Evolutionary conservation across 2,329 filamentous ascomycete genomes (phyloP), one percentile per base, ranked within the genome.

Genomic region (Rhynchosporium secalis): DNA sequence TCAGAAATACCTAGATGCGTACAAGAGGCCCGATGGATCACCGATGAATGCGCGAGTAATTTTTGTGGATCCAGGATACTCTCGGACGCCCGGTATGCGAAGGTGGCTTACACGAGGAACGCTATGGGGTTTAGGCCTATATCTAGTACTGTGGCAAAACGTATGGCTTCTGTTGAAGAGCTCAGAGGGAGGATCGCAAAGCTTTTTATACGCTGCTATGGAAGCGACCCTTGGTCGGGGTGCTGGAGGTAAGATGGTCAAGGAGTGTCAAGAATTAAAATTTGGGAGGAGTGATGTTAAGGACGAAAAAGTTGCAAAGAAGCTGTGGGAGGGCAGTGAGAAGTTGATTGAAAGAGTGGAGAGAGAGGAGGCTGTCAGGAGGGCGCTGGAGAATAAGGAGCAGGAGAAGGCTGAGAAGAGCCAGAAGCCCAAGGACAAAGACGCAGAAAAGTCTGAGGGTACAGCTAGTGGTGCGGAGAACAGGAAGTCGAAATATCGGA

Each of bases 121-220:
- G 3, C 79, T 99, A 0, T 87, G 86, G 82, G 93, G 93, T 0
- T 79, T 99, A 26, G 75, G 87, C 0, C 55, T 91, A 20, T 99
- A 99, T 75, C 75, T 96, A 7, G 49, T 89, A 10, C 85, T 86
- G 40, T 99, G 94, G 81, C 82, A 89, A 1, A 68, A 96, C 0
- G 91, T 90, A 75, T 98, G 94, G 91, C 76, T 99, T 28, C 75
- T 97, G 1, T 80, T 99, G 58, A 98, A 99, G 76, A 93, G 90
- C 40, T 85, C 92, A 0, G 78, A 87, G 58, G 87, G 90, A 77
- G 95, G 91, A 2, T 91, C 94, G 0, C 93, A 99, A 77, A 92
- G 90, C 4, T 86, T 98, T 52, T 78, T 98, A 8, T 88, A 88
- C 68, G 93, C 93, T 0, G 87, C 87, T 1, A 96, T 97, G 91